Base-by-base conservation (phyloP, 805 yeast genomes). In the Saturnispora serradocipensis region DNA sequence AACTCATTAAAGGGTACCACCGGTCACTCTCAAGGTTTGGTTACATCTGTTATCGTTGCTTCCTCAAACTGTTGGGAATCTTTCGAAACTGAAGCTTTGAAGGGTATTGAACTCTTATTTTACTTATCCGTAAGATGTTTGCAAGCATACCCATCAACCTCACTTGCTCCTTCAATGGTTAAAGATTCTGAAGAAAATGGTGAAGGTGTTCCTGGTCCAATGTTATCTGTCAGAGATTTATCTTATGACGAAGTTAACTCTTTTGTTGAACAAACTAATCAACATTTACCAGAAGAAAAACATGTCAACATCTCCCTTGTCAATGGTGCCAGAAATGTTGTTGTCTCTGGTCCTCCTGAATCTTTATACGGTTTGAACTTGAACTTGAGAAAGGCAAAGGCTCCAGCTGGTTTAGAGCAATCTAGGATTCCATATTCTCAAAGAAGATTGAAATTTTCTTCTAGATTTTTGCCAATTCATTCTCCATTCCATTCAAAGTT, bases 291-390 rank as follows among this genome's bases (percentile, higher is more conserved):
- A 60, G 72, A 75, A 49, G 96, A 88, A 62, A 88, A 88, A 71
- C 96, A 88, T 65, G 84, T 93, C 63, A 87, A 84, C 54, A 83
- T 93, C 58, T 89, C 98, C 43, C 80, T 93, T 67, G 77, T 90
- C 61, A 93, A 93, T 67, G 99, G 99, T 68, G 96, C 96, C 46
- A 81, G 96, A 73, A 88, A 89, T 70, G 77, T 89, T 72, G 99
- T 93, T 52, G 89, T 91, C 46, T 81, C 95, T 22, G 99, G 99
- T 68, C 99, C 98, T 46, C 98, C 99, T 52, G 96, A 90, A 77
- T 89, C 98, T 3, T 75, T 93, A 56, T 93, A 91, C 63, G 99
- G 99, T 76, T 79, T 93, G 63, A 90, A 90, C 72, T 77, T 93
- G 64, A 79, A 91, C 55, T 77, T 93, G 68, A 84, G 99, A 76